Conservation (phyloP, 2,329 filamentous ascomycete genomes). For the Microdochium nivale region DNA sequence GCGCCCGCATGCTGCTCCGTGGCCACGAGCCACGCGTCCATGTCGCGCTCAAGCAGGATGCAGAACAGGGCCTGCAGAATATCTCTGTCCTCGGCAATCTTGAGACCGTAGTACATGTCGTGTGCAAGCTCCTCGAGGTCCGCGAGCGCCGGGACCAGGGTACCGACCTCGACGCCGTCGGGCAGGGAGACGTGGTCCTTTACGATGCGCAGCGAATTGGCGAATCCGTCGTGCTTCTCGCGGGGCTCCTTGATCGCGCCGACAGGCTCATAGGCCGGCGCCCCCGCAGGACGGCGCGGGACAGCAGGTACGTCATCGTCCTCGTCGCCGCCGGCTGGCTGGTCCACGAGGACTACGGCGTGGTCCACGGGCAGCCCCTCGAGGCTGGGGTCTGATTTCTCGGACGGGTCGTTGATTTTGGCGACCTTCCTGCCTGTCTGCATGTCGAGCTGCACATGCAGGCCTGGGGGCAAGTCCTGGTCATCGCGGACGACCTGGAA, state of each 20-base stretch:
- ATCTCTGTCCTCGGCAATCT: constrained; percentile 47
- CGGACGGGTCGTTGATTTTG: constrained; percentile 53
- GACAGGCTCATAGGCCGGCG: constrained; percentile 47
- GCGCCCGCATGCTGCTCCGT: constrained; percentile 9
- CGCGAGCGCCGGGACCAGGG: constrained; percentile 42
- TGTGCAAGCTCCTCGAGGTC: constrained; percentile 56
- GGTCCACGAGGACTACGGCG: constrained; percentile 45
- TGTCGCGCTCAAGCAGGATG: constrained; percentile 32
- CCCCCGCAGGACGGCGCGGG: constrained; percentile 33
- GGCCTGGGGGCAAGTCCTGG: constrained; percentile 55
- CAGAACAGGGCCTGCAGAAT: constrained; percentile 49
- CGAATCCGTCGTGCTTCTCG: constrained; percentile 30
- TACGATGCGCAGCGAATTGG: constrained; percentile 38
- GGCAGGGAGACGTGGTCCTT: constrained; percentile 28
- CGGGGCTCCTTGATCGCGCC: constrained; percentile 48
- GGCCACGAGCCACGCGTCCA: constrained; percentile 7
- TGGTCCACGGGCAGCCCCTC: constrained; percentile 44
- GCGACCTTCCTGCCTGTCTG: constrained; percentile 56
- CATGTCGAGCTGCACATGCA: constrained; percentile 60
- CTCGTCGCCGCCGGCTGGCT: constrained; percentile 25
- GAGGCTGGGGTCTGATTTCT: constrained; percentile 31
- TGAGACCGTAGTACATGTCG: constrained; percentile 61
- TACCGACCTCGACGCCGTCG: constrained; percentile 13
- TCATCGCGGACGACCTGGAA: constrained; percentile 56
- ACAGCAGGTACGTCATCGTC: constrained; percentile 14